These are phyloP conservation scores for Aspergillus sp. DNA, from an alignment of 2,329 filamentous ascomycete species.

Conservation along the genomic window DNA sequence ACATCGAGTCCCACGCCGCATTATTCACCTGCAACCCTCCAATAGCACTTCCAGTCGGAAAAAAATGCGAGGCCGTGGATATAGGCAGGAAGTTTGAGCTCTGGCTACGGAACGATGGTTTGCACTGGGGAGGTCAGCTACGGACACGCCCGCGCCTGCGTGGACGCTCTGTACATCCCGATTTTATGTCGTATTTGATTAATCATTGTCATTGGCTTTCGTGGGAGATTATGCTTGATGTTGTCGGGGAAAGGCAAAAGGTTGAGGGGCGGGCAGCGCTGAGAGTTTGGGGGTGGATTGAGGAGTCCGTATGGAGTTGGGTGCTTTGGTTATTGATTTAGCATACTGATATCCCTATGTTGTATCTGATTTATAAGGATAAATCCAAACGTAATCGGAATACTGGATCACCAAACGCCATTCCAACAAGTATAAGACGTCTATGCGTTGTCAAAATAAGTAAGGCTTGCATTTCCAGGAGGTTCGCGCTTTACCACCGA, in stretches of 20 bases:
- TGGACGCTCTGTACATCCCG: not conserved
- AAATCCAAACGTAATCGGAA: no score
- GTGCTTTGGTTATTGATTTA: no score
- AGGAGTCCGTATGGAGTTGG: not conserved
- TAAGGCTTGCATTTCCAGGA: no score
- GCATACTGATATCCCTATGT: no score
- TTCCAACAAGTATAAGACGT: no score
- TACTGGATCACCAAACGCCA: no score
- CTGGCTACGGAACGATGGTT: not conserved
- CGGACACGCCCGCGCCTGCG: not conserved
- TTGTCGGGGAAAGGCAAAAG: not conserved
- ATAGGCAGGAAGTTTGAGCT: not conserved
- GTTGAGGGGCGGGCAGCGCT: not conserved
- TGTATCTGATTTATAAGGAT: no score
- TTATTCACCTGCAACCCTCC: not conserved
- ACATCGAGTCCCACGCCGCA: not conserved
- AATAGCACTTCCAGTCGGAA: not conserved
- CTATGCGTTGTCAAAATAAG: no score
- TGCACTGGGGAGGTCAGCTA: not conserved
- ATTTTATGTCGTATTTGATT: not conserved
- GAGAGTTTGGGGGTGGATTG: not conserved
- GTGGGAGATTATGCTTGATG: not conserved
- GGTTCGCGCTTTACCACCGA: no score
- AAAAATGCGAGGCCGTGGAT: not conserved
- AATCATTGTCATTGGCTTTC: not conserved